These are phyloP conservation scores for Fusarium mangiferae DNA, from an alignment of 2,329 filamentous ascomycete genomes.

Conservation along the genomic window DNA sequence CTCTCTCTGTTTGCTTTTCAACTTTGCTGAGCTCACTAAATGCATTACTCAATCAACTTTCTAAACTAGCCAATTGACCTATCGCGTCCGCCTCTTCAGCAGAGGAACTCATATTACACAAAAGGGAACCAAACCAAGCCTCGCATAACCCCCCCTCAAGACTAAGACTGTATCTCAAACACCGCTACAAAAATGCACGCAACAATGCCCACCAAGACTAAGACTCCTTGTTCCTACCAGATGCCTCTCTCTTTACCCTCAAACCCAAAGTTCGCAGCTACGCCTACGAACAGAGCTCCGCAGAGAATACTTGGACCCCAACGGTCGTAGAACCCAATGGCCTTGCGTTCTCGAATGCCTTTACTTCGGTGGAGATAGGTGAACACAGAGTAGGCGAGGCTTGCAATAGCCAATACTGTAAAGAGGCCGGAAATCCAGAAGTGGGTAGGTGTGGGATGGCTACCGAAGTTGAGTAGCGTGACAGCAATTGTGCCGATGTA, in stretches of 20 bases:
- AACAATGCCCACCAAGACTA: constrained; percentile 2
- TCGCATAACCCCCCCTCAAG: background rate
- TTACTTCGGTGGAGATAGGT: constrained; percentile 90
- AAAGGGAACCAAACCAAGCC: constrained; percentile 7
- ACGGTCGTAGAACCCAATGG: constrained; percentile 91
- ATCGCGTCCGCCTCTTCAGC: constrained; percentile 2
- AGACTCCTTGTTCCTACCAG: constrained; percentile 53
- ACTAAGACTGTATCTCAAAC: constrained; percentile 7
- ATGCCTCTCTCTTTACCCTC: constrained; percentile 71
- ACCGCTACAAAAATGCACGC: constrained; percentile 2
- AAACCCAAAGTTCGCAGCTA: constrained; percentile 82
- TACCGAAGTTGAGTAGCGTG: constrained; percentile 83
- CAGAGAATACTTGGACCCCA: constrained; percentile 86
- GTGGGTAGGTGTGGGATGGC: constrained; percentile 64
- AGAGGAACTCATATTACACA: background rate
- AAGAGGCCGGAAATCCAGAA: constrained; percentile 81
- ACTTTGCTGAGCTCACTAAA: background rate
- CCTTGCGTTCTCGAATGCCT: constrained; percentile 83
- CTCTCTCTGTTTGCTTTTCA: background rate
- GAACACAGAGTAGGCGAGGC: constrained; percentile 83
- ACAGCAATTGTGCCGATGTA: constrained; percentile 90
- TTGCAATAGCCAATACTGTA: constrained; percentile 80
- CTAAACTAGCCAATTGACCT: background rate
- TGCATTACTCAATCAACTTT: background rate
- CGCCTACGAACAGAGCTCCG: constrained; percentile 75